These are phyloP conservation scores for Globisporangium rhizosaccharum DNA, from an alignment of 352 stramenopile genomes.

Conservation along the genomic window DNA sequence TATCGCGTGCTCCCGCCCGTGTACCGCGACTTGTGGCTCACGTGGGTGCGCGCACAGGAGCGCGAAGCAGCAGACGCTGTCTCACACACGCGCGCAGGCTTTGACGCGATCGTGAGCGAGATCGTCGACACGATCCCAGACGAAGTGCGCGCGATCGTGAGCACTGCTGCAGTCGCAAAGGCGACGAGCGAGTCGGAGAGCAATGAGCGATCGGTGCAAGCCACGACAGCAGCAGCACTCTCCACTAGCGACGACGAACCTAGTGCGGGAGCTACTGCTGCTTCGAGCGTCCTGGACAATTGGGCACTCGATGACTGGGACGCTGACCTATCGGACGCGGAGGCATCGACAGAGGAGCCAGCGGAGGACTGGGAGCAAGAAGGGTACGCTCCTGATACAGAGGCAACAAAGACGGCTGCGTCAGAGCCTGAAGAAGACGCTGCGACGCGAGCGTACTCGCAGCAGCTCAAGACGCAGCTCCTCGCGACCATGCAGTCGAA, in stretches of 20 bases:
- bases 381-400: not conserved
- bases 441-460: conserved; percentile 21
- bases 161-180: not conserved
- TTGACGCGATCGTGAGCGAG: conserved; percentile 46
- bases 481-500: conserved; percentile 28
- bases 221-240: no score
- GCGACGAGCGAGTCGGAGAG: no score
- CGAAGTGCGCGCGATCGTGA: conserved; percentile 40
- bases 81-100: conserved; percentile 35
- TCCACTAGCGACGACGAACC: not conserved
- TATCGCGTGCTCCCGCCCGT: conserved; percentile 86
- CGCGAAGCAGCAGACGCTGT: conserved; percentile 25
- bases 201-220: not conserved
- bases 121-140: conserved; percentile 43
- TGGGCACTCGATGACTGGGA: conserved; percentile 77
- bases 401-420: conserved; percentile 1
- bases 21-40: conserved; percentile 86
- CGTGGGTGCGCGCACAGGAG: conserved; percentile 47
- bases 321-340: conserved; percentile 38
- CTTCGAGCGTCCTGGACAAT: conserved; percentile 22
- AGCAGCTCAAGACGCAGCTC: conserved; percentile 32
- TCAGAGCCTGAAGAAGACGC: conserved; percentile 20
- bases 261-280: not conserved
- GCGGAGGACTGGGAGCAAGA: conserved; percentile 3
- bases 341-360: not conserved